Evolutionary conservation across 352 stramenopile genomes (phyloP).

Genomic region (Aphanomyces invadans): DNA sequence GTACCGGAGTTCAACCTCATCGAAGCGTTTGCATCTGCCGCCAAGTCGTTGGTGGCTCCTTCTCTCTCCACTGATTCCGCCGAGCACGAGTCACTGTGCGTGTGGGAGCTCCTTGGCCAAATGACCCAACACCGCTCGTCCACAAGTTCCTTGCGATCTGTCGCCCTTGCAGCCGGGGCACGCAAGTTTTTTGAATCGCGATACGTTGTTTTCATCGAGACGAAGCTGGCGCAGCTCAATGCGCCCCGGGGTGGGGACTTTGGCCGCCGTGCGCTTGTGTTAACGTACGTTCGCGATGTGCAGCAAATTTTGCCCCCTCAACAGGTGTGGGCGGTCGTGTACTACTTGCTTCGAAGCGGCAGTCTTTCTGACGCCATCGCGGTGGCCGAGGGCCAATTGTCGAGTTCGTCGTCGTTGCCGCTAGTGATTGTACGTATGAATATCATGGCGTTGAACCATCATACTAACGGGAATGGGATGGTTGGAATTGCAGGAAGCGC

Average conservation of each 20-base stretch:
- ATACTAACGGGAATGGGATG: background rate
- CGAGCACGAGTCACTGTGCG: constrained; percentile 58
- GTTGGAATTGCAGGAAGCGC: background rate
- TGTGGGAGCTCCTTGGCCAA: constrained; percentile 67
- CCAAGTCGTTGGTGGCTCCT: background rate
- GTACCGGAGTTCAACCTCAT: constrained; percentile 30
- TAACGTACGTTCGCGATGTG: constrained; percentile 69
- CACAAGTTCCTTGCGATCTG: constrained; percentile 38
- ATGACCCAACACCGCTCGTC: constrained; percentile 59
- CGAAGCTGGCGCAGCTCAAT: constrained; percentile 66
- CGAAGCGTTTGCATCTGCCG: constrained; percentile 33
- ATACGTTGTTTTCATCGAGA: constrained; percentile 68
- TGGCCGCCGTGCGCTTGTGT: constrained; percentile 58
- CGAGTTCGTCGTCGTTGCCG: background rate
- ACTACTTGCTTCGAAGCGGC: constrained; percentile 73
- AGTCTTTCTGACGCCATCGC: constrained; percentile 61
- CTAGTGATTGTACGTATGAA: background rate
- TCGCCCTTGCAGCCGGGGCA: constrained; percentile 58
- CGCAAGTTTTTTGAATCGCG: constrained; percentile 71
- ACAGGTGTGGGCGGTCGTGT: constrained; percentile 63
- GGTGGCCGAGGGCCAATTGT: constrained; percentile 29
- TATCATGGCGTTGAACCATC: background rate
- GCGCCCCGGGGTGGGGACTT: constrained; percentile 62
- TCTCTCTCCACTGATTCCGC: background rate
- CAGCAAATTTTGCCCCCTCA: constrained; percentile 42